Conservation (phyloP, 768 basidiomycete species). For the Agrocybe pediades region DNA sequence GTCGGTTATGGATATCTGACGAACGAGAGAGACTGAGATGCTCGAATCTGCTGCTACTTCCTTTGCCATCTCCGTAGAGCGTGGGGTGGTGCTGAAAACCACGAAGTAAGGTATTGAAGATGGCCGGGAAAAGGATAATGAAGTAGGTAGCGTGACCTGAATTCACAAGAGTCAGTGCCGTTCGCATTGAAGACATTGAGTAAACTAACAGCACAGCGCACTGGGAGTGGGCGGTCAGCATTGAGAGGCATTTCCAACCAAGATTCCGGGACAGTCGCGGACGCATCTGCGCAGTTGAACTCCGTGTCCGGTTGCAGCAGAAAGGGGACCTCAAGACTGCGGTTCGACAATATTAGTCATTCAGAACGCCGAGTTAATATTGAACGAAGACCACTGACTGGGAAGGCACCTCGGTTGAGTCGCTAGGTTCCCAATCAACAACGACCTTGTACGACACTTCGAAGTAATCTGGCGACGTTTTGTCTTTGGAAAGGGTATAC, state of each 20-base stretch:
- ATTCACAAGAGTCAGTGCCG: not conserved
- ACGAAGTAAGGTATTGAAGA: slow-evolving; percentile 72
- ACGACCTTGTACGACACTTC: slow-evolving; percentile 56
- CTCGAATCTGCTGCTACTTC: slow-evolving; percentile 75
- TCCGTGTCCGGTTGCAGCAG: slow-evolving; percentile 60
- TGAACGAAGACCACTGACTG: slow-evolving; percentile 47
- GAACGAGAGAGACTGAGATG: slow-evolving; percentile 65
- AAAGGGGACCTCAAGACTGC: slow-evolving; percentile 59
- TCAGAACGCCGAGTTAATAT: slow-evolving; percentile 7
- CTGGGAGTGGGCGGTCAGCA: slow-evolving; percentile 62
- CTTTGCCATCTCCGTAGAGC: slow-evolving; percentile 52
- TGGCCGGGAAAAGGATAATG: slow-evolving; percentile 60
- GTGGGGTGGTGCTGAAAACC: slow-evolving; percentile 67
- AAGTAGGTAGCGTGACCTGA: slow-evolving; percentile 69
- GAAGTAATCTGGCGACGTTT: slow-evolving; percentile 27
- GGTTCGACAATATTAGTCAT: slow-evolving; percentile 32
- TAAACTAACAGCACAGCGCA: slow-evolving; percentile 64
- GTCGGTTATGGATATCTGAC: slow-evolving; percentile 57
- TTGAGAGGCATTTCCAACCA: slow-evolving; percentile 74
- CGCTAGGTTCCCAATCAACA: slow-evolving; percentile 58
- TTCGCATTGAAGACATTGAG: slow-evolving; percentile 1
- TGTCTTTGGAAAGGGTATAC: slow-evolving; percentile 42
- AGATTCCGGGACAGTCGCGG: slow-evolving; percentile 41
- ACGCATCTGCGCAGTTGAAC: slow-evolving; percentile 58
- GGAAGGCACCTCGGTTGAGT: slow-evolving; percentile 42